Conservation (phyloP, 164 flowering plant genomes). For the Aristolochia californica region DNA sequence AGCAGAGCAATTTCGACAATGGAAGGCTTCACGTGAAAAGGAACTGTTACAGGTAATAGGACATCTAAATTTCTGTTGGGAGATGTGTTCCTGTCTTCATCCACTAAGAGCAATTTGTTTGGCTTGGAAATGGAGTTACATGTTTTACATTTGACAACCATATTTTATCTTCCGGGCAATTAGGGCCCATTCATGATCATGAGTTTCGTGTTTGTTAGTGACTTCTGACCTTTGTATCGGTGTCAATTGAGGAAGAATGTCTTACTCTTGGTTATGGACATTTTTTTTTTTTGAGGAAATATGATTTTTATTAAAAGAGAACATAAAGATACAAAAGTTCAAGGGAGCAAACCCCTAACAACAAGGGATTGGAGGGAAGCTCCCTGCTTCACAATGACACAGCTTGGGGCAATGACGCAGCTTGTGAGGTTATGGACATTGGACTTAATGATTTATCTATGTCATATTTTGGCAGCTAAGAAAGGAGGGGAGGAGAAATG, state of each 20-base stretch:
- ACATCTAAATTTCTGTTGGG: not conserved
- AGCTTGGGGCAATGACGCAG: too few species aligned
- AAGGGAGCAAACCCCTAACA: too few species aligned
- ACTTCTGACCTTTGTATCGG: not conserved
- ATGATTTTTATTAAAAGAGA: too few species aligned
- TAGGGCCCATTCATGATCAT: not conserved
- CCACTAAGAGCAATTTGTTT: not conserved
- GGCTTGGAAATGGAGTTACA: too few species aligned
- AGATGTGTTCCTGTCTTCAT: not conserved
- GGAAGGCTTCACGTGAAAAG: constrained; percentile 98
- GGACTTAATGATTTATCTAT: not conserved
- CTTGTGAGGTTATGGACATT: too few species aligned
- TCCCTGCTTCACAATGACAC: too few species aligned
- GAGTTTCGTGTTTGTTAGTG: not conserved
- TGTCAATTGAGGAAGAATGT: not conserved
- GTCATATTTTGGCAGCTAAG: constrained; percentile 40
- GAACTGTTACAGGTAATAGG: constrained; percentile 77
- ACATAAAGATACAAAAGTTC: too few species aligned
- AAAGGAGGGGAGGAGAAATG: constrained; percentile 94
- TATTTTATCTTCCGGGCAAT: not conserved
- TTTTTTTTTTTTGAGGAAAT: too few species aligned
- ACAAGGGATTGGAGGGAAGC: too few species aligned
- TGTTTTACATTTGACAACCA: not conserved
- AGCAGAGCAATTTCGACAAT: constrained; percentile 94
- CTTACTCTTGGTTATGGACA: too few species aligned